Base-by-base conservation (phyloP, 2,329 filamentous ascomycete species). In the Meredithiella fracta region DNA sequence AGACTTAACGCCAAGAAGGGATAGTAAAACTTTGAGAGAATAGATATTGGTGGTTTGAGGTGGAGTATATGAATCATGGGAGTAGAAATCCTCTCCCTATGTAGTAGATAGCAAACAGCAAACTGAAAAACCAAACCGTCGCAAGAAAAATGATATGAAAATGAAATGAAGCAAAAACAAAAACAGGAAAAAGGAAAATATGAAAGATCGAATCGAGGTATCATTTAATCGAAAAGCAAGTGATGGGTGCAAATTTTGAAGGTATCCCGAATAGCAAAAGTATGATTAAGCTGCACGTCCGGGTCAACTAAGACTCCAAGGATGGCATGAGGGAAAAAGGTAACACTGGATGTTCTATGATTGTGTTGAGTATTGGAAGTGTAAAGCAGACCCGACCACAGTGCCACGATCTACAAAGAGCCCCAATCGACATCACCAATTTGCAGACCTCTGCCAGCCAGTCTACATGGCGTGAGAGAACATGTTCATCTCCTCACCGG, bases 401-500 rank as follows among this genome's bases (percentile, higher is more conserved):
- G 40, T 44, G 40, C 20, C 40, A 44, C 40, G 40, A 44, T 44
- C 15, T n/a, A n/a, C 40, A 44, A 20, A n/a, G 15, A 44, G 15
- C 40, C 40, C 40, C 14, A 44, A 44, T n/a, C n/a, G 40, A 34
- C 49, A 51, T 22, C 17, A 47, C 38, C 20, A 38, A 29, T 11
- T 17, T 15, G 25, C 11, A 51, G 15, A n/a, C 42, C 34, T 22
- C 5, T 8, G n/a, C 37, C 15, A 26, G 29, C n/a, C 14, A 23
- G 26, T 77, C 87, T 81, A 92, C 83, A 92, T 87, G 76, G 89
- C 86, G 78, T 88, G 59, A 26, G 58, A 84, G 77, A 90, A 95
- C 89, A 94, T 95, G 94, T 89, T 89, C 82, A 89, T 89, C 80
- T 92, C 88, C 66, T 90, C 85, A 68, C 76, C 77, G 14, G 59